Base-by-base conservation (phyloP, 495 filamentous ascomycete species). In the Neurospora sp. region DNA sequence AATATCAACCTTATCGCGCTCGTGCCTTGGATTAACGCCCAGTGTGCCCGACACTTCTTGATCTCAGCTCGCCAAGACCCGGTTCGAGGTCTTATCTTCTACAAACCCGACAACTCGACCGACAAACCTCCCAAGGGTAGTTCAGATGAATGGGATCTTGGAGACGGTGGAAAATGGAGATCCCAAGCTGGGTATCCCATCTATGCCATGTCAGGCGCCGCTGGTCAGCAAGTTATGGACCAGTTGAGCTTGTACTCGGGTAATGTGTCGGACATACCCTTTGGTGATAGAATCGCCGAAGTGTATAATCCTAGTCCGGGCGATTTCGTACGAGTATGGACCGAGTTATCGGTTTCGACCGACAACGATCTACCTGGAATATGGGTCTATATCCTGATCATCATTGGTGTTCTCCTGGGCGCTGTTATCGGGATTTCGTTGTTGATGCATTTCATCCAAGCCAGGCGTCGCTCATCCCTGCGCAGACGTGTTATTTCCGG, bases 301-400 rank as follows among this genome's bases (percentile, higher is more conserved):
- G 77, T 94, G n/a, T 91, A 91, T 72, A 82, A 88, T 3, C 84
- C 88, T 47, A 87, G 94, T 71, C 84, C 90, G 42, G 85, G 88
- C 83, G 87, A 86, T 81, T 85, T 83, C 35, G 83, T 86, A 18
- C 79, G 84, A 18, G 77, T 86, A 41, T 87, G 83, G 82, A 86
- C 84, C 53, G 82, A 85, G 77, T 72, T 88, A 70, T 74, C 73
- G 14, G 74, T 85, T 44, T 76, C 77, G 9, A 83, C 81, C 31
- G 74, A 76, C 7, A 81, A 80, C 27, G 75, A 80, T 2, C 80
- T 92, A 10, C 91, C 91, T 1, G 90, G 87, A 39, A 84, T 97
- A 1, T 98, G 94, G 94, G 86, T 92, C 1, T 95, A 97, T 75
- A 82, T 94, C 53, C 83, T 97, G 37, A 89, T 94, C 69, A 91